Evolutionary conservation across 345 rosid genomes (phyloP).

Genomic region (Populus davidiana): DNA sequence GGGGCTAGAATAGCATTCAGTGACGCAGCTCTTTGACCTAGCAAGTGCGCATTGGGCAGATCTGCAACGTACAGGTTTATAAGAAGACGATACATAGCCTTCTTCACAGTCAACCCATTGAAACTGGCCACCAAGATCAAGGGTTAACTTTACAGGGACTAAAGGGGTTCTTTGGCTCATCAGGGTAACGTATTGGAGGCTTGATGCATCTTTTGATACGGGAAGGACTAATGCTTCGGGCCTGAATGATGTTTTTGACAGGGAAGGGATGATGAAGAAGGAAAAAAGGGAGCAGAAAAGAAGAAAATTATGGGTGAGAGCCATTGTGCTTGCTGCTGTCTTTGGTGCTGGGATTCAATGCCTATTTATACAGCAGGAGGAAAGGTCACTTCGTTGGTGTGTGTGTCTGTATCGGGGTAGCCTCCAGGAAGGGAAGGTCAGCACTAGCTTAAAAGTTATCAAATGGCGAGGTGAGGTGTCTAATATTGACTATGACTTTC

Average conservation of each 20-base stretch:
- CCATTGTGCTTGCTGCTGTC: neutral
- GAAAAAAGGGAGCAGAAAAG: neutral
- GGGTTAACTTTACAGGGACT: conserved; percentile 7
- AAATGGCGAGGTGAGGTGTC: too few relatives aligned
- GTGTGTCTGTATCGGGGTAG: too few relatives aligned
- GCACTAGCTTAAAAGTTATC: too few relatives aligned
- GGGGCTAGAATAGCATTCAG: conserved; percentile 5
- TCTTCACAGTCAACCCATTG: conserved; percentile 19
- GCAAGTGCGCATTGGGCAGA: conserved; percentile 24
- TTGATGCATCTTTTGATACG: conserved; percentile 11
- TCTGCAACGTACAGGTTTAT: conserved; percentile 13
- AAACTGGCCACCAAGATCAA: conserved; percentile 22
- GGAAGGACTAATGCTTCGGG: conserved; percentile 27
- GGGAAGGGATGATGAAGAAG: neutral
- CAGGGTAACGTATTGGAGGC: conserved; percentile 10
- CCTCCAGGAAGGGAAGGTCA: too few relatives aligned
- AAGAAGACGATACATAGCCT: conserved; percentile 10
- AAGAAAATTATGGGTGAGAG: neutral
- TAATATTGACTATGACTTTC: too few relatives aligned
- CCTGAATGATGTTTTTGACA: neutral
- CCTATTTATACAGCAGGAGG: too few relatives aligned
- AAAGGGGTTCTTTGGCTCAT: conserved; percentile 24
- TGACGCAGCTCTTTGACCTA: neutral
- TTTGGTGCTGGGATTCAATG: too few relatives aligned
- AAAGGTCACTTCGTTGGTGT: too few relatives aligned